Conservation (phyloP, 164 flowering plant genomes). For the Piper betle region DNA sequence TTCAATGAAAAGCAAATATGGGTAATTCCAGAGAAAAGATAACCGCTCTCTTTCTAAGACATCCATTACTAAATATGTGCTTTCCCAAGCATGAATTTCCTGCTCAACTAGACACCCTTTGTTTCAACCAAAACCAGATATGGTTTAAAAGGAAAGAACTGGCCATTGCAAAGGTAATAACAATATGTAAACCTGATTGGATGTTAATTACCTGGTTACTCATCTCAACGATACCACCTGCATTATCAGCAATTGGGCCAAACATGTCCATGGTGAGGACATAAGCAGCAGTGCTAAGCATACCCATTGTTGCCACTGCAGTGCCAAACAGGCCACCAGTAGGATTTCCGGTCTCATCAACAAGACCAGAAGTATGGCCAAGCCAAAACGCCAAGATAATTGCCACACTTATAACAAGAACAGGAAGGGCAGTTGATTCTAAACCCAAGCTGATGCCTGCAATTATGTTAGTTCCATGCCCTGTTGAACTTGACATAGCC, state of each 20-base stretch:
- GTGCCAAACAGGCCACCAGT: constrained; percentile 97
- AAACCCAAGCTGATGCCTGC: constrained; percentile 96
- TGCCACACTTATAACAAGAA: constrained; percentile 76
- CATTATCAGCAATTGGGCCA: constrained; percentile 99
- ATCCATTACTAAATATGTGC: background rate
- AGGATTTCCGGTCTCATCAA: constrained; percentile 82
- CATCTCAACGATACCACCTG: constrained; percentile 99
- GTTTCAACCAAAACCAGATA: background rate
- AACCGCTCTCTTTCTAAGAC: background rate
- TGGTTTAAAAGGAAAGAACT: background rate
- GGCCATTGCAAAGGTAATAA: background rate
- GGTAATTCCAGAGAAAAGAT: background rate
- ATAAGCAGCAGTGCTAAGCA: constrained; percentile 99
- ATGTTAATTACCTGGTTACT: constrained; percentile 72
- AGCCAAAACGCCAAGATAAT: constrained; percentile 89
- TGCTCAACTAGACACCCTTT: background rate
- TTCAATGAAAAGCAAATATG: background rate
- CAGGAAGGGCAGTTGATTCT: constrained; percentile 98
- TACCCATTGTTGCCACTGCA: constrained; percentile 99
- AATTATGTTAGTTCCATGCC: constrained; percentile 97
- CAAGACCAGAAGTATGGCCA: constrained; percentile 87
- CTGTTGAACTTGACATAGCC: constrained; percentile 92
- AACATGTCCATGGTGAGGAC: constrained; percentile 99
- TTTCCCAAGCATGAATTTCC: background rate
- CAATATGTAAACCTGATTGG: too few relatives aligned